These are phyloP conservation scores for Brassica cretica DNA, from an alignment of 345 rosid genomes.

Conservation along the genomic window DNA sequence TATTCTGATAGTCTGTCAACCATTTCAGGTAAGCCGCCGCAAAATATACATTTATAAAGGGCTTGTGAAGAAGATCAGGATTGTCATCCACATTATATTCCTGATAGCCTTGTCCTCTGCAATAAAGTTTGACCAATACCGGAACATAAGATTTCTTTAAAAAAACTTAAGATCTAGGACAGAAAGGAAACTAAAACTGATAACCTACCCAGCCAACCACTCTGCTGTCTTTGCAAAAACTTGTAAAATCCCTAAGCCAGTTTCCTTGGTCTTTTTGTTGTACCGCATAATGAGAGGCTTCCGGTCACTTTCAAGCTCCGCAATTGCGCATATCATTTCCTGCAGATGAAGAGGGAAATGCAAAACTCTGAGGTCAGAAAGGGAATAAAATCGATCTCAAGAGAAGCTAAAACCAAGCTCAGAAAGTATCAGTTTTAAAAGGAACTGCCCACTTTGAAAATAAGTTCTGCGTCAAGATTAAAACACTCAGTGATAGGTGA, in stretches of 20 bases:
- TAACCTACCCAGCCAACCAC: constrained; percentile 66
- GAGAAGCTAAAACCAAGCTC: constrained; percentile 14
- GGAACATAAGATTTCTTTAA: constrained; percentile 4
- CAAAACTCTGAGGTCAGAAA: constrained; percentile 24
- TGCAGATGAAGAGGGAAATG: constrained; percentile 38
- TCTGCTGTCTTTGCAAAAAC: constrained; percentile 63
- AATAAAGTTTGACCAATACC: constrained; percentile 29
- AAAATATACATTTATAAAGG: constrained; percentile 75
- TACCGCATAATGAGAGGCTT: constrained; percentile 63
- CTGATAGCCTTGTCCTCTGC: constrained; percentile 68
- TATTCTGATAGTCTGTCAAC: constrained; percentile 66
- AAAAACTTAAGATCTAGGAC: not conserved
- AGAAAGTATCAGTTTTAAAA: constrained; percentile 16
- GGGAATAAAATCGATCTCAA: not conserved
- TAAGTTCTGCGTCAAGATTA: not conserved
- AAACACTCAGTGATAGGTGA: constrained; percentile 7
- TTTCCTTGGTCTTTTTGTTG: constrained; percentile 70
- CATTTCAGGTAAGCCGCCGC: constrained; percentile 89
- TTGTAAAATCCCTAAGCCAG: constrained; percentile 79
- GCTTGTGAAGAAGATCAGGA: constrained; percentile 72
- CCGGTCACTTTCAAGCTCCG: constrained; percentile 91
- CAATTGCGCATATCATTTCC: constrained; percentile 89
- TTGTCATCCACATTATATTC: constrained; percentile 55
- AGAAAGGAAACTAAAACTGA: constrained; percentile 3
- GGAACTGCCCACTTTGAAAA: not conserved